Evolutionary conservation across 768 basidiomycete species (phyloP), one percentile per base, ranked within the genome.

Genomic region (Lentinus tigrinus): DNA sequence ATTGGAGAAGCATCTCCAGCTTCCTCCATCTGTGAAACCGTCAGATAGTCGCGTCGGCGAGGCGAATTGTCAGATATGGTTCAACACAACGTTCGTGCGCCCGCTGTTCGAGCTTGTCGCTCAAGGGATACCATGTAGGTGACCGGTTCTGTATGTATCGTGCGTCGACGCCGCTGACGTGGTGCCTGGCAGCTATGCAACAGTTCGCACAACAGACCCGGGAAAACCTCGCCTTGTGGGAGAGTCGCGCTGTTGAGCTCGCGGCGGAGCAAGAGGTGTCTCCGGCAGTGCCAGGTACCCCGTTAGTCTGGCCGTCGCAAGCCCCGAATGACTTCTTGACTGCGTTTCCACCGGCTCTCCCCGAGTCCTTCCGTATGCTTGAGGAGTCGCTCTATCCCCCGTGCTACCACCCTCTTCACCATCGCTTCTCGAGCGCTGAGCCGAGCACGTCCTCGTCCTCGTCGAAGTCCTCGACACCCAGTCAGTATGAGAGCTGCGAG

Each of bases 61-160:
- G 72, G 93, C 90, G 26, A 80, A 83, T 60, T 85, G 85, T 2
- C 97, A 99, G 72, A 84, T 98, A 17, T 94, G 86, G 64, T 99
- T 99, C 73, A 90, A 94, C 63, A 82, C 81, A 53, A 77, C 79
- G 3, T 98, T 92, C 69, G 90, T 88, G 42, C 84, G 85, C 65
- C 96, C 96, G 1, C 77, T 99, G 23, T 85, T 97, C 57, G 85
- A 91, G 61, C 74, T 92, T 39, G 86, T 88, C 3, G 79, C 87
- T 3, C 76, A 75, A 46, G 89, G 85, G 21, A 78, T 97, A 48
- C 91, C 93, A 49, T 85, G 91, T 91, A 65, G 64, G 82, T 54
- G n/a, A 17, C 23, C 36, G 31, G 19, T 52, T 9, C 46, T 21
- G 21, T 26, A 16, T 27, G 17, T 10, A 5, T 26, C n/a, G n/a